Conservation (phyloP, 495 filamentous ascomycete genomes). For the Annulohypoxylon maeteangense region DNA sequence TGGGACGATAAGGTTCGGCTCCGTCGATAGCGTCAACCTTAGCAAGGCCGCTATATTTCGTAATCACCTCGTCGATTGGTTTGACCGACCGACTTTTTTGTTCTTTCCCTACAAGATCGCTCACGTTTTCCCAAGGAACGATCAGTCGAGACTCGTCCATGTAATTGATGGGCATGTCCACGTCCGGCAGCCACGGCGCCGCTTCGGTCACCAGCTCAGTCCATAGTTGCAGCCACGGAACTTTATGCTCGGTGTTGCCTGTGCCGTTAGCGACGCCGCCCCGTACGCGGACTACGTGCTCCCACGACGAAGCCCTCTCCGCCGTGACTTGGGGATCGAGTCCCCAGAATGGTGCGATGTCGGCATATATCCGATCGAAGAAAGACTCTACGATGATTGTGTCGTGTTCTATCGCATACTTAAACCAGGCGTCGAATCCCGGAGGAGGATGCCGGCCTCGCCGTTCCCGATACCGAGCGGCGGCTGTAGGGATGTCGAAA, state of each 20-base stretch:
- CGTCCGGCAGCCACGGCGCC: constrained; percentile 66
- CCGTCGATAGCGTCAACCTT: constrained; percentile 45
- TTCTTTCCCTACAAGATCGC: constrained; percentile 61
- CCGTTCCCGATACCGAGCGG: constrained; percentile 65
- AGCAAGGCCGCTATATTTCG: constrained; percentile 43
- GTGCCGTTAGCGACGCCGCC: constrained; percentile 61
- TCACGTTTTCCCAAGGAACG: constrained; percentile 68
- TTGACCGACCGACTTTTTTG: constrained; percentile 53
- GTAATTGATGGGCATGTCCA: constrained; percentile 72
- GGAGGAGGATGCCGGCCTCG: constrained; percentile 77
- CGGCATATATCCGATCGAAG: constrained; percentile 73
- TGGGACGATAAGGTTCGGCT: constrained; percentile 41
- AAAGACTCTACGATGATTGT: constrained; percentile 72
- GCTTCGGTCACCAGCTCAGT: constrained; percentile 62
- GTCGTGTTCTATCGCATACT: constrained; percentile 64
- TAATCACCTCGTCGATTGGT: constrained; percentile 41
- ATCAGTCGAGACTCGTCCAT: constrained; percentile 72
- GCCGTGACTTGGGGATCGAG: constrained; percentile 63
- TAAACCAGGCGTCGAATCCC: constrained; percentile 73
- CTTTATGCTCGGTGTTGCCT: constrained; percentile 45
- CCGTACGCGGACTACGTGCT: constrained; percentile 62
- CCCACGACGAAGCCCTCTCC: constrained; percentile 53
- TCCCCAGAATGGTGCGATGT: constrained; percentile 73
- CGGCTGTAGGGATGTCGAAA: constrained; percentile 61
- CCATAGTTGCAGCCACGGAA: constrained; percentile 66